Percentiles rank a stretch among this genome's conserved stretches.
Evolutionary conservation across 306 rosid species (phyloP).

Genomic region (Pterocarpus macrocarpus): DNA sequence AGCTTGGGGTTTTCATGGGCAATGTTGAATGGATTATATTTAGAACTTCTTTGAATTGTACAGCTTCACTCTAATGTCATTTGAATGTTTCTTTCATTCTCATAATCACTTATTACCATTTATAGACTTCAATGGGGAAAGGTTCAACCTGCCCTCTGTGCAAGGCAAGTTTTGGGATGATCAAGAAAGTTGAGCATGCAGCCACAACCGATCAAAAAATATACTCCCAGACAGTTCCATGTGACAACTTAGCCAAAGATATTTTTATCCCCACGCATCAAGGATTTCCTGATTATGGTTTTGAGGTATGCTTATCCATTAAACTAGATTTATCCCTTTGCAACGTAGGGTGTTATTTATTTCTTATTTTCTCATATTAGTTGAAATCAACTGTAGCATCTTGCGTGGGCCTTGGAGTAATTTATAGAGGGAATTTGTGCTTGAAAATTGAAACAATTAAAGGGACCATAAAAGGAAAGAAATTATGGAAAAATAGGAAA

Average conservation of each 20-base stretch:
- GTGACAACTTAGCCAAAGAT: constrained; percentile 59
- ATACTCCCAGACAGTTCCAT: constrained; percentile 90
- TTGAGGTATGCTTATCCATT: constrained; percentile 66
- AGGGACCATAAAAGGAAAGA: background rate
- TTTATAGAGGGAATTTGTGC: constrained; percentile 16
- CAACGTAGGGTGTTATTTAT: background rate
- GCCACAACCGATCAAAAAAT: constrained; percentile 74
- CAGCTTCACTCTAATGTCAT: constrained; percentile 33
- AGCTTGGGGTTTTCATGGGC: background rate
- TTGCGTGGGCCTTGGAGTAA: background rate
- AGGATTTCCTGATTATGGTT: constrained; percentile 48
- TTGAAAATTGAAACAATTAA: constrained; percentile 31
- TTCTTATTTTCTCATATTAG: background rate
- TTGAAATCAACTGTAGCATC: constrained; percentile 19
- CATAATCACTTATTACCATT: constrained; percentile 44
- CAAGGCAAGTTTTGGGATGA: constrained; percentile 71
- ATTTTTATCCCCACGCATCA: constrained; percentile 51
- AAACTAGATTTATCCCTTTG: background rate
- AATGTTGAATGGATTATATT: constrained; percentile 16
- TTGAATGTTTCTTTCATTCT: constrained; percentile 46
- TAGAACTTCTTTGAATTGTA: constrained; percentile 11
- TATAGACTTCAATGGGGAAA: constrained; percentile 69
- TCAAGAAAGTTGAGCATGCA: constrained; percentile 77
- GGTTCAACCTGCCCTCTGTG: constrained; percentile 84
- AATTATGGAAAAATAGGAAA: background rate